Evolutionary conservation across 306 rosid species (phyloP).

Genomic region (Corylus avellana): DNA sequence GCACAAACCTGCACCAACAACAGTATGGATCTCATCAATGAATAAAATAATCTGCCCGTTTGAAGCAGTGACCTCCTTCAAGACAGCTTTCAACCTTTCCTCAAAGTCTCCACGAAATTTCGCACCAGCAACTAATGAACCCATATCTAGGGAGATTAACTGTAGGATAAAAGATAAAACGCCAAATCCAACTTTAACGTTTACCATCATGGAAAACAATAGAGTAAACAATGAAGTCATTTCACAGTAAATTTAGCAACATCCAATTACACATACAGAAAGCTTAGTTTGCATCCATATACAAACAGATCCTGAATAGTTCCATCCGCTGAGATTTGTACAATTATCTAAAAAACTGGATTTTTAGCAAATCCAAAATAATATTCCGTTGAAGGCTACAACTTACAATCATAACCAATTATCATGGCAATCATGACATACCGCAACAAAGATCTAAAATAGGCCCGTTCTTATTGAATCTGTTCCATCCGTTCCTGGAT

Average conservation of each 20-base stretch:
- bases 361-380: neutral
- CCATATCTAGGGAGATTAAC: slow-evolving; percentile 97
- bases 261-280: neutral
- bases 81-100: slow-evolving; percentile 94
- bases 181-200: slow-evolving; percentile 6
- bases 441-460: neutral
- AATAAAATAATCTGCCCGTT: slow-evolving; percentile 92
- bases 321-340: neutral
- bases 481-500: neutral
- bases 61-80: slow-evolving; percentile 91
- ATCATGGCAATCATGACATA: neutral
- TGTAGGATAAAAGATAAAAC: slow-evolving; percentile 35
- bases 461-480: neutral
- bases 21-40: slow-evolving; percentile 98
- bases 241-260: neutral
- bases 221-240: neutral
- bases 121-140: slow-evolving; percentile 95
- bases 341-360: neutral
- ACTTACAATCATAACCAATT: neutral
- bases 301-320: neutral
- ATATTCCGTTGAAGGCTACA: neutral
- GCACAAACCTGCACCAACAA: slow-evolving; percentile 94
- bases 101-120: slow-evolving; percentile 96
- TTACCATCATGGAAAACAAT: slow-evolving; percentile 5
- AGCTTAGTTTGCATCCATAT: neutral